Base-by-base conservation (phyloP, 805 yeast species). In the Suhomyces sp. region DNA sequence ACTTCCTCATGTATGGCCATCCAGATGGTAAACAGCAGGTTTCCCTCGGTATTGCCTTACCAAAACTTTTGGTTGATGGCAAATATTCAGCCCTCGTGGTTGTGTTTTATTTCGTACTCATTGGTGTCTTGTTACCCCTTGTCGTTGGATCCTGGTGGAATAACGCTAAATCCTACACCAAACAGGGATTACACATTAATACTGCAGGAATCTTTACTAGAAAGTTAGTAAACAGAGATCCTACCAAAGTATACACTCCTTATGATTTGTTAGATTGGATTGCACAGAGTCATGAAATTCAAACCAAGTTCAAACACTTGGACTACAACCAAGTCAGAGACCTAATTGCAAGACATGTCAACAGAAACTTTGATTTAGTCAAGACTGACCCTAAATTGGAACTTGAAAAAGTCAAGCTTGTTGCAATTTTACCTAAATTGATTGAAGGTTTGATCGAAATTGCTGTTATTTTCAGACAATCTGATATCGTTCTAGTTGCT, bases 11-110 rank as follows among this genome's bases (percentile, higher is more conserved):
- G 49, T 93, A 83, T 53, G 99, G 99, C 32, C 96, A 95, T 57
- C 99, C 99, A 4, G 99, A 93, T 65, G 98, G 98, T 27, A 96
- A 95, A 26, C 95, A 87, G 60, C 86, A 86, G 18, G 73, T 83
- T 13, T 68, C 83, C 14, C 96, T 88, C 57, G 98, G 98, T 43
- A 88, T 93, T 59, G 99, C 98, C 0, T 65, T 93, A 46, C 99
- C 99, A 20, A 81, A 83, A 56, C 88, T 86, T 63, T 71, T 93
- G 42, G 85, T 95, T 19, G 96, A 88, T 45, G 88, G 95, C 27
- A 72, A 79, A 39, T 80, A 81, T 15, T 81, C 95, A 4, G 75
- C 82, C 3, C 49, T 83, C 15, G 66, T 88, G 41, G 72, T 82
- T 11, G 58, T 76, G 2, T 46, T 72, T 4, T 93, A 93, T 58